Base-by-base conservation (phyloP, 345 rosid species). In the Citrus maxima region DNA sequence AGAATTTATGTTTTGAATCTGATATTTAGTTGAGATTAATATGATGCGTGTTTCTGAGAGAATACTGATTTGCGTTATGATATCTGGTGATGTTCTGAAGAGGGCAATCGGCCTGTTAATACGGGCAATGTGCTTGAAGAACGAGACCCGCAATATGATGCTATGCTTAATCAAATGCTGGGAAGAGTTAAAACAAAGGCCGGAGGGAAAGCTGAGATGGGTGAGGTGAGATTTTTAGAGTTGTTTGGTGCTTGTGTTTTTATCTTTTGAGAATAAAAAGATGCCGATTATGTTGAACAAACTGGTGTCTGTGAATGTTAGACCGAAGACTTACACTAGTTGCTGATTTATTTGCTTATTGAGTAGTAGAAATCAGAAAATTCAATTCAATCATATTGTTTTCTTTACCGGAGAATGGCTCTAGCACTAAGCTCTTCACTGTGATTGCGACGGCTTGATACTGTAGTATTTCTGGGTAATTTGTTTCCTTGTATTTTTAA, bases 191-290 rank as follows among this genome's bases (percentile, higher is more conserved):
- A 32, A 78, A 64, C 98, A 34, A 96, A 88, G 84, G 89, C 95
- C 19, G 99, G 97, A 74, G 98, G 98, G 46, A 89, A 87, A 84
- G 91, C 78, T 46, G 95, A 93, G 89, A 96, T 88, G 88, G 98
- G 97, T 27, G 98, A 94, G 94, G 99, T 94, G 63, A 86, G 94
- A 77, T 24, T 34, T 65, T 51, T 51, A 4, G 6, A 7, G 49
- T 75, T 64, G 14, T 22, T 59, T 22, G 42, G 4, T 75, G 59
- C 21, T 75, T 56, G 38, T 51, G 60, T 19, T 51, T 30, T 28
- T 49, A 12, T 5, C 30, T 55, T 49, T 18, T 10, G 19, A 22
- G 63, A 71, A 30, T 0, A 1, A 2, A 4, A 13, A 54, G 58
- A 71, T 9, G 12, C 22, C 34, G 46, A 10, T 72, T 55, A 55